These are phyloP conservation scores for Thalassiosira delicatula DNA, from an alignment of 352 stramenopile species.

Conservation along the genomic window DNA sequence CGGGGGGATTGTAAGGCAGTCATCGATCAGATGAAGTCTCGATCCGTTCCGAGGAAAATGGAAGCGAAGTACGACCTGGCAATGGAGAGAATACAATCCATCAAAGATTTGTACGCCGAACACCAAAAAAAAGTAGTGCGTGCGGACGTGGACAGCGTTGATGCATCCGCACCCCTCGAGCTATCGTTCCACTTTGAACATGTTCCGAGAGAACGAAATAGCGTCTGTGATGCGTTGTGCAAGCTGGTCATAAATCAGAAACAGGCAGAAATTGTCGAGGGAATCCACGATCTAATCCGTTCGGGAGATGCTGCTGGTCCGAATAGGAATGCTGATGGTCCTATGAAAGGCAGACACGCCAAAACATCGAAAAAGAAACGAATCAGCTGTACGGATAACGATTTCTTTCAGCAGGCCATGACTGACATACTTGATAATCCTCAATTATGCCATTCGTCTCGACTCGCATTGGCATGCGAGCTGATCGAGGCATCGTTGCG, in stretches of 20 bases:
- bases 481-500: conserved; percentile 26
- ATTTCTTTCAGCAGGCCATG: conserved; percentile 20
- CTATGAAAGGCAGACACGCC: neutral
- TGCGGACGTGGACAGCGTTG: neutral
- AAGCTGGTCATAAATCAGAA: conserved; percentile 50
- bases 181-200: conserved; percentile 53
- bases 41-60: conserved; percentile 65
- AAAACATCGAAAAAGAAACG: conserved; percentile 23
- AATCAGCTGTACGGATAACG: neutral
- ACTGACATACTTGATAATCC: conserved; percentile 19
- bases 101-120: conserved; percentile 24
- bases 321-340: neutral
- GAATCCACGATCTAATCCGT: conserved; percentile 33
- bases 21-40: conserved; percentile 70
- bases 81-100: conserved; percentile 40
- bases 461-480: conserved; percentile 39
- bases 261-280: conserved; percentile 24
- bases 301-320: conserved; percentile 18
- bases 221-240: conserved; percentile 68
- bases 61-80: conserved; percentile 56
- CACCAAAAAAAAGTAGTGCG: conserved; percentile 2
- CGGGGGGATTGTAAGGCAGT: conserved; percentile 81
- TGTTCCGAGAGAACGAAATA: conserved; percentile 67
- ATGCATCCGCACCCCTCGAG: neutral
- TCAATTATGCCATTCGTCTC: conserved; percentile 48